Percentiles rank a stretch among this genome's conserved stretches.
These are phyloP conservation scores for Botrytis paeoniae DNA, from an alignment of 2,329 filamentous ascomycete species.

Conservation along the genomic window DNA sequence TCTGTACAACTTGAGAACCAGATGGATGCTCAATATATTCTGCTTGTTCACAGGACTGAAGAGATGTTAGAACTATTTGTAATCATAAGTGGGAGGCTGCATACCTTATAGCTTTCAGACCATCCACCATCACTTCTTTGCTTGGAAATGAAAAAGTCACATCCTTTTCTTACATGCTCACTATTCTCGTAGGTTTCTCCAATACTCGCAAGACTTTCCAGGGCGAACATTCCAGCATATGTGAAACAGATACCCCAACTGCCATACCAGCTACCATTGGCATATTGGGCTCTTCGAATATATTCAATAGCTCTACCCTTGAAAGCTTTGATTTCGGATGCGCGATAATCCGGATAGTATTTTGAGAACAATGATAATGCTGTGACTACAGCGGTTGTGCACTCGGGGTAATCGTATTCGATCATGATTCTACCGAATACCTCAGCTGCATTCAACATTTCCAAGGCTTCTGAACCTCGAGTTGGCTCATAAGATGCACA, in stretches of 20 bases:
- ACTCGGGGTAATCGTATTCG: conserved; percentile 97
- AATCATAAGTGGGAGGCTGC: conserved; percentile 12
- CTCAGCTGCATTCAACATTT: conserved; percentile 90
- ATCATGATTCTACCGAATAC: conserved; percentile 98
- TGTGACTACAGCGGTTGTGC: conserved; percentile 91
- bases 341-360: conserved; percentile 77
- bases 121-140: conserved; percentile 90
- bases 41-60: conserved; percentile 70
- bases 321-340: conserved; percentile 69
- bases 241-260: conserved; percentile 98
- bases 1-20: conserved; percentile 88
- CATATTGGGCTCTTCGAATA: conserved; percentile 74
- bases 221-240: conserved; percentile 93
- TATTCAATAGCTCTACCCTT: conserved; percentile 73
- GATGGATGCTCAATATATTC: conserved; percentile 71
- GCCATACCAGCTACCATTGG: conserved; percentile 95
- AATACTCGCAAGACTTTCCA: conserved; percentile 78
- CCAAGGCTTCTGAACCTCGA: conserved; percentile 72
- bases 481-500: conserved; percentile 88
- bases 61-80: conserved; percentile 19
- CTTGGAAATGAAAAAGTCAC: conserved; percentile 79
- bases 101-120: conserved; percentile 86
- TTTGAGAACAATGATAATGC: conserved; percentile 78
- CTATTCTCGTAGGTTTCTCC: conserved; percentile 81
- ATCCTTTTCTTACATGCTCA: conserved; percentile 67